Base-by-base conservation (phyloP, 306 rosid species). In the Acacia crassicarpa region DNA sequence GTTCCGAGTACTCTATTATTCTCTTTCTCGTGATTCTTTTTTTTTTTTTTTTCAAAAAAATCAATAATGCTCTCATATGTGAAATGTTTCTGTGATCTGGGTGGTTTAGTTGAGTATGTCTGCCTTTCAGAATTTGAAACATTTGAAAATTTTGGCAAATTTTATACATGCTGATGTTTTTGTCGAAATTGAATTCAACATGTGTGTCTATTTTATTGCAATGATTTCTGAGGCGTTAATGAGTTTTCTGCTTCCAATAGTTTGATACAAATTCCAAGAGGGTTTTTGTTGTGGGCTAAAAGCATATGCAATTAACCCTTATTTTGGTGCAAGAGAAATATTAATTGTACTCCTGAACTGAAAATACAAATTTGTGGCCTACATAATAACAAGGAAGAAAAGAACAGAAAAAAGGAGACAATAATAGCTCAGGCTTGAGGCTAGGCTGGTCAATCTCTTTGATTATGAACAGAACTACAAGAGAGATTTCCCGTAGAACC, bases 1-100 rank as follows among this genome's bases (percentile, higher is more conserved):
- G 75, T 89, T 92, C 62, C 91, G 82, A 58, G 95, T 92, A 30
- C 17, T 5, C 53, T 48, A 3, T 17, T 23, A 5, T 27, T 71
- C 15, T 32, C 35, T 44, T 12, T 25, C 38, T 45, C 51, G 1
- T 22, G 20, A 22, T 22, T 69, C 54, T 0, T 12, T 32, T 32
- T 32, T 32, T 68, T 41, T 22, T 43, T 8, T 11, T n/a, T n/a
- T n/a, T n/a, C n/a, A n/a, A n/a, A n/a, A n/a, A n/a, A 13, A 68
- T n/a, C 22, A 10, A 38, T 67, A 13, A 22, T 22, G 32, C 32
- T n/a, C 13, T 58, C 15, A 22, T 22, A 9, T 22, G 0, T 11
- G 7, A 22, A 6, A 30, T 65, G 33, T 32, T 65, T 30, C 58
- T 32, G 5, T 65, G 22, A 65, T 65, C 22, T 30, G 70, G 44